phyloP scores from a whole-genome alignment of 331 rosid species.

The Erythrophleum ivorense region DNA sequence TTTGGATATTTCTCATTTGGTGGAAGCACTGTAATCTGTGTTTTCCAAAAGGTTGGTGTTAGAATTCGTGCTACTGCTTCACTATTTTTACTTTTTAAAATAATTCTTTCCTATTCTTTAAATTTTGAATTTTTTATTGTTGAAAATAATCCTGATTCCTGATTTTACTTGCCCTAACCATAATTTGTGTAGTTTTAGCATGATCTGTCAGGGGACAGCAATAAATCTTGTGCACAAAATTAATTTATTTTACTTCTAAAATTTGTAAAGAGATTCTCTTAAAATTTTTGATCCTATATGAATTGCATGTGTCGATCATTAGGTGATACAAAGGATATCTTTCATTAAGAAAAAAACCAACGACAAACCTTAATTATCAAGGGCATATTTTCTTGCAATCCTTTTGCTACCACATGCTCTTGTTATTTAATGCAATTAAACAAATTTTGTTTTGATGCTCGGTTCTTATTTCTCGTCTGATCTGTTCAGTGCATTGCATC shows the following conservation, averaged over 20 bases:
- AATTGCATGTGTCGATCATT: not conserved
- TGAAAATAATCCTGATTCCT: conserved; percentile 26
- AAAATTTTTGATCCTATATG: not conserved
- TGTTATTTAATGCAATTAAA: not conserved
- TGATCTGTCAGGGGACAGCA: conserved; percentile 3
- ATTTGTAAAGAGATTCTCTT: not conserved
- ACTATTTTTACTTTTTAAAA: not conserved
- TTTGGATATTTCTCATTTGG: conserved; percentile 98
- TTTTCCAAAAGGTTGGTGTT: conserved; percentile 79
- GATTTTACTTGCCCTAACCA: not conserved
- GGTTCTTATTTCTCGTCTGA: not conserved
- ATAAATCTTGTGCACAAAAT: not conserved
- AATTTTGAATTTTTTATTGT: conserved; percentile 27
- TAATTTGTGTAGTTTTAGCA: conserved; percentile 4
- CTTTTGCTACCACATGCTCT: not conserved
- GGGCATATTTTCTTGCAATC: not conserved
- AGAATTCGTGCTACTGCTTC: not conserved
- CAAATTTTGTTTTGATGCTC: not conserved
- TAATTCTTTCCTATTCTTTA: not conserved
- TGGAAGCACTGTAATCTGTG: conserved; percentile 96
- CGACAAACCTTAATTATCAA: not conserved
- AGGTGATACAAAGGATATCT: not conserved
- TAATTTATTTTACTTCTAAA: conserved; percentile 2
- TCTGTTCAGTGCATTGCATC: not conserved
- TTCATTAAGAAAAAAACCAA: not conserved